Evolutionary conservation across 169 alveolate species (phyloP).

Genomic region (Perkinsus olseni): DNA sequence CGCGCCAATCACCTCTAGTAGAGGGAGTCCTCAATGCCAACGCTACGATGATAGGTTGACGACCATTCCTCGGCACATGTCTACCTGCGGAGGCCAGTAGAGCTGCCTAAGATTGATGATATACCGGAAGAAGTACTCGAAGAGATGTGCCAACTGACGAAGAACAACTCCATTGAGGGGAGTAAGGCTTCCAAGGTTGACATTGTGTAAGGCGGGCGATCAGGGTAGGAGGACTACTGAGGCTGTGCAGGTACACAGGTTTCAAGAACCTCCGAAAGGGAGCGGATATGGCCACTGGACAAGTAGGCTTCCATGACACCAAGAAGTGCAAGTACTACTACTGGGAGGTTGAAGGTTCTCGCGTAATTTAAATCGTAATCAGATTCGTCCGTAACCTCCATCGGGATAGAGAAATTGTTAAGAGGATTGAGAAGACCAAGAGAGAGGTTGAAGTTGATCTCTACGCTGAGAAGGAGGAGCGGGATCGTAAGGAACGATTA

Average conservation of each 20-base stretch:
- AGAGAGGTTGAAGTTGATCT: conserved; percentile 27
- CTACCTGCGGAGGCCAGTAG: conserved; percentile 36
- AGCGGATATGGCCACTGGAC: conserved; percentile 11
- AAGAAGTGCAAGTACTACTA: background rate
- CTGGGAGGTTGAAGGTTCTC: background rate
- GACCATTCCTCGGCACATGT: conserved; percentile 67
- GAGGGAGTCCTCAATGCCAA: no score
- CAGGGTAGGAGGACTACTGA: conserved; percentile 9
- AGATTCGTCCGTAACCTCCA: conserved; percentile 28
- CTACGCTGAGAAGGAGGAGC: background rate
- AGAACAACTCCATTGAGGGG: conserved; percentile 41
- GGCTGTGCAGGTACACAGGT: conserved; percentile 55
- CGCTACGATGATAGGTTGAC: conserved; percentile 39
- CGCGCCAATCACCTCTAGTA: no score
- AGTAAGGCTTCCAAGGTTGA: conserved; percentile 39
- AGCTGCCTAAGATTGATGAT: conserved; percentile 38
- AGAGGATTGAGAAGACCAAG: conserved; percentile 45
- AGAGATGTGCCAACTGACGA: conserved; percentile 49
- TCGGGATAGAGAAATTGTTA: conserved; percentile 49
- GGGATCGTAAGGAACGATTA: background rate
- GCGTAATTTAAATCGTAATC: background rate
- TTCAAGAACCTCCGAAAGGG: conserved; percentile 47
- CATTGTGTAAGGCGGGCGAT: conserved; percentile 56
- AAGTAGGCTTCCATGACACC: background rate
- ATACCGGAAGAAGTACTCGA: conserved; percentile 33